These are phyloP conservation scores for Prunus mira DNA, from an alignment of 306 rosid species.

Conservation along the genomic window DNA sequence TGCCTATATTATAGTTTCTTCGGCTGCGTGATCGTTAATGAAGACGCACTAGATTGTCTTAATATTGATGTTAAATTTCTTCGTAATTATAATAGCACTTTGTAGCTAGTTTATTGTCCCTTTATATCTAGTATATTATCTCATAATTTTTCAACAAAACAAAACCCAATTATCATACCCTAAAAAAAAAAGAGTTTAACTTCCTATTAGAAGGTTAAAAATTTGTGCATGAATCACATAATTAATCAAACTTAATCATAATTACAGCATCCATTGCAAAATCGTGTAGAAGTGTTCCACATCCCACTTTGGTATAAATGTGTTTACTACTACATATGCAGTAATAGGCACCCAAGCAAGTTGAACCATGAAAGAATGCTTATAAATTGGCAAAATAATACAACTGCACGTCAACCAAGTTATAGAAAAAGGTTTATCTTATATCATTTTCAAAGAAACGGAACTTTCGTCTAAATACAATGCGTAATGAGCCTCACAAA, in stretches of 20 bases:
- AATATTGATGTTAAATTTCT: no score
- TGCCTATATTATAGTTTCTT: rapidly evolving
- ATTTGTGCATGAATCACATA: background rate
- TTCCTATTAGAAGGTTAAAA: background rate
- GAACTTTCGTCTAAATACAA: background rate
- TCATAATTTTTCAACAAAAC: no score
- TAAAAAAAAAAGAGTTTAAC: no score
- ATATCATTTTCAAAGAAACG: background rate
- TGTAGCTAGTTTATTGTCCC: no score
- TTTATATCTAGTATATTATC: no score
- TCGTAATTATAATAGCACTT: no score
- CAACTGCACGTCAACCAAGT: background rate
- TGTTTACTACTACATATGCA: background rate
- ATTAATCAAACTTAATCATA: background rate
- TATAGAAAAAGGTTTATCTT: background rate
- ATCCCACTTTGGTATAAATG: background rate
- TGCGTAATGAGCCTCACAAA: rapidly evolving
- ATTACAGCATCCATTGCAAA: background rate
- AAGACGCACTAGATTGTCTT: rapidly evolving
- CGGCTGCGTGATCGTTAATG: no score
- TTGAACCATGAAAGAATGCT: background rate
- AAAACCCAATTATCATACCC: no score
- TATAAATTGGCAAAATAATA: background rate
- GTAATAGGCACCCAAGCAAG: background rate
- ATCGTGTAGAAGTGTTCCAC: background rate